These are phyloP conservation scores for Camellia lanceoleosa DNA, from an alignment of 148 eudicot genomes.

Conservation along the genomic window DNA sequence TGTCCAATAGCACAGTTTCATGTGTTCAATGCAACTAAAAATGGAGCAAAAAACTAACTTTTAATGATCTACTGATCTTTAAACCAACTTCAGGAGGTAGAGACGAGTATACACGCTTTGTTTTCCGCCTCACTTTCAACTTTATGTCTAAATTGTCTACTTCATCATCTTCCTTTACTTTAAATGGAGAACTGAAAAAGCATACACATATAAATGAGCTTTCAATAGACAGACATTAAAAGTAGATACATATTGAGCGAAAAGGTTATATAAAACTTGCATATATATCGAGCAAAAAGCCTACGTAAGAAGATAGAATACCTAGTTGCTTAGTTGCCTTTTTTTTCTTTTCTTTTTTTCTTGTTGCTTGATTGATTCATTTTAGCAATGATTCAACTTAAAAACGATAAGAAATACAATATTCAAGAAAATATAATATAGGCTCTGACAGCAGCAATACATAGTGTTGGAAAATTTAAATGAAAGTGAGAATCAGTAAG, in stretches of 20 bases:
- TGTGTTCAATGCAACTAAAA: background rate
- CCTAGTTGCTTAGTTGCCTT: too few species aligned
- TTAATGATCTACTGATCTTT: slow-evolving; percentile 91
- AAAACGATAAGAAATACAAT: background rate
- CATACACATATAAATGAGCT: slow-evolving; percentile 8
- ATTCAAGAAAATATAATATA: background rate
- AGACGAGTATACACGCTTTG: slow-evolving; percentile 77
- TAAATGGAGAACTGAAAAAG: slow-evolving; percentile 76
- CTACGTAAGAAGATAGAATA: too few species aligned
- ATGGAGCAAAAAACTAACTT: slow-evolving; percentile 52
- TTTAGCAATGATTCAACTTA: background rate
- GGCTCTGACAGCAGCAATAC: too few species aligned
- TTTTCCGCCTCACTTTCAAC: slow-evolving; percentile 51
- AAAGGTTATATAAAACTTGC: too few species aligned
- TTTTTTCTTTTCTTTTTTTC: background rate
- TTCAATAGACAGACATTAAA: background rate
- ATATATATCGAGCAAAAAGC: too few species aligned
- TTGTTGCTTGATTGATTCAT: too few species aligned
- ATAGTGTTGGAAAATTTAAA: background rate
- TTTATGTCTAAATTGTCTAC: slow-evolving; percentile 83
- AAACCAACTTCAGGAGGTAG: slow-evolving; percentile 77
- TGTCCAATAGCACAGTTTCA: background rate
- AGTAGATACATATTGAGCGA: background rate
- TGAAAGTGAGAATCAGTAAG: background rate
- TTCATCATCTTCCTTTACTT: slow-evolving; percentile 92